Base-by-base conservation (phyloP, 148 eudicot genomes). In the Chenopodium berlandieri region DNA sequence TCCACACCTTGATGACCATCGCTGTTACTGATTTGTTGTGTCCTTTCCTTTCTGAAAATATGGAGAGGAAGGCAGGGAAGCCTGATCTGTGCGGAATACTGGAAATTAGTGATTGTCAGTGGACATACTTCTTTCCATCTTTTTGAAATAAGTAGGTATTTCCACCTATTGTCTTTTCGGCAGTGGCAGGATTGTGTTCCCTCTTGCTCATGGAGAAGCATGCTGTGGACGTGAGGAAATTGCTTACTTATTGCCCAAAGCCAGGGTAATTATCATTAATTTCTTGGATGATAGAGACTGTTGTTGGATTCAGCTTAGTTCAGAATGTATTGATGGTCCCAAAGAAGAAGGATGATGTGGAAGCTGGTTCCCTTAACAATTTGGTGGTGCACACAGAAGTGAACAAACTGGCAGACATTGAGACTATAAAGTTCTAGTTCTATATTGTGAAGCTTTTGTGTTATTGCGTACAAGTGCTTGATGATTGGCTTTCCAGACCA, bases 321-420 rank as follows among this genome's bases (percentile, higher is more conserved):
- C 60, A 70, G 75, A 47, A 6, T n/a, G 12, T 67, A 63, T n/a
- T 63, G 4, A 30, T 30, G 75, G 73, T 73, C 34, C 75, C 16
- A 32, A 48, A 46, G 14, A 67, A 16, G 20, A 46, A n/a, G 14
- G 73, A 40, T 20, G 65, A 13, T 64, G 56, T n/a, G 52, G 73
- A 75, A n/a, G 40, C 13, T 73, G 23, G 60, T 30, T 75, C 7
- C 8, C 72, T 47, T 81, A 20, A n/a, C 22, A 30, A 68, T 46
- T 23, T 30, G 31, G 23, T 60, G 78, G 52, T 71, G 79, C 54
- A 62, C 30, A 32, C 44, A n/a, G 72, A 65, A 81, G 66, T 19
- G 68, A 71, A 37, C 46, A 25, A 75, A 56, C 16, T 54, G 25
- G 25, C 31, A 47, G 30, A 13, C 7, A 10, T 56, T 30, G 71